phyloP scores from a whole-genome alignment of 1,139 yeast genomes.

The Yamadazyma oceani region DNA sequence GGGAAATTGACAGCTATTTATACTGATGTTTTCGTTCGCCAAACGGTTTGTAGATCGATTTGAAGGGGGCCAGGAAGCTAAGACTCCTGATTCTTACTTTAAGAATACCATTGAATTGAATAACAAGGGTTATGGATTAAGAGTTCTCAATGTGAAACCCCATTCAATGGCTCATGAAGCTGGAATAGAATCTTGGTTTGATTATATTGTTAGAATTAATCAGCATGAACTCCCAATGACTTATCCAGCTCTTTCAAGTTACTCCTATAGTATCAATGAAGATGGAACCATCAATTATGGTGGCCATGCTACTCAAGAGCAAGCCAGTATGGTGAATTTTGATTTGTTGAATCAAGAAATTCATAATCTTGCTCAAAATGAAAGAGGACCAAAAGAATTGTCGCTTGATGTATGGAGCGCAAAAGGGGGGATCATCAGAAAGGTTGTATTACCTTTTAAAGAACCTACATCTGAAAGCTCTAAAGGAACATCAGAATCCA shows the following conservation, averaged over 20 bases:
- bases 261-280: slow-evolving; percentile 38
- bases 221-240: slow-evolving; percentile 68
- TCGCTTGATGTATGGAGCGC: slow-evolving; percentile 80
- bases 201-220: slow-evolving; percentile 75
- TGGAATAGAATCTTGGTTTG: slow-evolving; percentile 80
- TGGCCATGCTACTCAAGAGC: slow-evolving; percentile 34
- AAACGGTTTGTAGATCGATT: slow-evolving; percentile 77
- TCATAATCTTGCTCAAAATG: slow-evolving; percentile 23
- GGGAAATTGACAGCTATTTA: background rate
- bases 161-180: slow-evolving; percentile 37
- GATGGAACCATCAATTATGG: slow-evolving; percentile 47
- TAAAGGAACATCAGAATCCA: slow-evolving; percentile 8
- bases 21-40: slow-evolving; percentile 83
- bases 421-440: slow-evolving; percentile 74
- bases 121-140: slow-evolving; percentile 44
- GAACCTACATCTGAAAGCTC: slow-evolving; percentile 3
- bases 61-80: slow-evolving; percentile 46
- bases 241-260: slow-evolving; percentile 32
- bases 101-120: slow-evolving; percentile 40
- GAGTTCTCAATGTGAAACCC: slow-evolving; percentile 42
- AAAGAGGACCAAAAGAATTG: slow-evolving; percentile 36
- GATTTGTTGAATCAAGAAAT: slow-evolving; percentile 39
- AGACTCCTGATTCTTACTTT: slow-evolving; percentile 53
- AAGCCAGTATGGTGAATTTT: slow-evolving; percentile 37
- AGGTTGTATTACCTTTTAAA: slow-evolving; percentile 46